phyloP scores from a whole-genome alignment of 352 stramenopile species.

The Globisporangium parvum region DNA sequence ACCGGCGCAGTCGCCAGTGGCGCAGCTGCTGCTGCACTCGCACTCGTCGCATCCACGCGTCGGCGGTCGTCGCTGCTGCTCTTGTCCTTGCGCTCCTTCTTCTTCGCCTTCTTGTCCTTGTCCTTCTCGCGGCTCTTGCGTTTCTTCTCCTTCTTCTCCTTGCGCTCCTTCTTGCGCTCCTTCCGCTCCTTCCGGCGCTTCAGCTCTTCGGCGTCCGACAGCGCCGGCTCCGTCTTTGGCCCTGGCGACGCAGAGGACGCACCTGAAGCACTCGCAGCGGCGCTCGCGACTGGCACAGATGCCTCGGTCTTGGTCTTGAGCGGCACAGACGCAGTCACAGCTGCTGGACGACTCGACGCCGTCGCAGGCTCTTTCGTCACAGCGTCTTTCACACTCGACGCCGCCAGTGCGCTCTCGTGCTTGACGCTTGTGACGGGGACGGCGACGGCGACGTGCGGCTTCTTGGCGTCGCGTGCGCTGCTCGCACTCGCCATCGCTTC shows the following conservation, averaged over 20 bases:
- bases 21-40: neutral
- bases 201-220: constrained; percentile 11
- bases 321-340: neutral
- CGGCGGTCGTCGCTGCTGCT: constrained; percentile 4
- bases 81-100: constrained; percentile 26
- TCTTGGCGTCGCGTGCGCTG: neutral
- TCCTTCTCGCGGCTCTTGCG: constrained; percentile 43
- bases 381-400: neutral
- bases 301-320: neutral
- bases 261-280: neutral
- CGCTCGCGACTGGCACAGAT: too few species aligned
- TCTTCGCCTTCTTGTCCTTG: constrained; percentile 29
- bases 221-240: neutral
- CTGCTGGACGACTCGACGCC: neutral
- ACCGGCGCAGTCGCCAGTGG: neutral
- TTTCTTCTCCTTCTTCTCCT: constrained; percentile 65
- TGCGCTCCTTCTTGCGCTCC: constrained; percentile 63
- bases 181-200: constrained; percentile 56
- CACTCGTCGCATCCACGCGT: neutral
- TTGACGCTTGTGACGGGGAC: constrained; percentile 1
- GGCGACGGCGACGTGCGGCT: neutral
- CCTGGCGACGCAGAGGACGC: neutral
- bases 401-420: neutral
- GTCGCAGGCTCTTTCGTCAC: neutral
- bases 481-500: neutral